phyloP scores from a whole-genome alignment of 192 early-diverging fungal genomes.

The Thoreauomyces humboldtii region DNA sequence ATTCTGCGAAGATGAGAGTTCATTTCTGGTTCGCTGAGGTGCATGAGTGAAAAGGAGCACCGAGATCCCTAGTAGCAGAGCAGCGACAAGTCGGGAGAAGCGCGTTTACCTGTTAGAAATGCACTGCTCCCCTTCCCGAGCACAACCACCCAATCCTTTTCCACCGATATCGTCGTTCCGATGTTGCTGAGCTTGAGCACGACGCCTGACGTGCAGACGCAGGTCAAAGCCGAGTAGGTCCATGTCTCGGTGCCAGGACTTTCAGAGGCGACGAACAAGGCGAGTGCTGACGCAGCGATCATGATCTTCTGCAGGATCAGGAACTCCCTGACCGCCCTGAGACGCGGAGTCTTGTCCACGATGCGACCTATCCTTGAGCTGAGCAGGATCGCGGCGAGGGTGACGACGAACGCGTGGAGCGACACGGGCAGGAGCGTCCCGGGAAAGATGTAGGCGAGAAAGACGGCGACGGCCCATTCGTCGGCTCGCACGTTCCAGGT shows the following conservation, averaged over 20 bases:
- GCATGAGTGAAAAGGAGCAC: no score
- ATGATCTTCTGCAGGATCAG: conserved; percentile 36
- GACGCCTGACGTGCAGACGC: conserved; percentile 22
- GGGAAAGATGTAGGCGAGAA: conserved; percentile 38
- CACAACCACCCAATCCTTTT: conserved; percentile 46
- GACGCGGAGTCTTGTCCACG: conserved; percentile 25
- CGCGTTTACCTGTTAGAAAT: neutral
- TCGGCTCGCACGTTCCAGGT: conserved; percentile 43
- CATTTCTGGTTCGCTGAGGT: no score
- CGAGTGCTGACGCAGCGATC: conserved; percentile 35
- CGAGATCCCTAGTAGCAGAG: neutral
- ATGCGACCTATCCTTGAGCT: conserved; percentile 27
- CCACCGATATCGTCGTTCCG: conserved; percentile 34
- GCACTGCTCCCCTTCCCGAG: conserved; percentile 6
- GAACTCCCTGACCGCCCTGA: conserved; percentile 18
- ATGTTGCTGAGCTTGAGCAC: conserved; percentile 35
- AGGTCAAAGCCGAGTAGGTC: conserved; percentile 16
- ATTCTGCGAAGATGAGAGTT: conserved; percentile 39
- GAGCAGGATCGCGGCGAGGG: conserved; percentile 30
- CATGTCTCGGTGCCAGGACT: neutral
- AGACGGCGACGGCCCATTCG: conserved; percentile 42
- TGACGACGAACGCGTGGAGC: conserved; percentile 33
- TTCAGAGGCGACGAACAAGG: conserved; percentile 19
- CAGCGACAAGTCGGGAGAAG: neutral
- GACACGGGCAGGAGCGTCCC: conserved; percentile 36